A percentile compares a stretch with the other conserved stretches of the same genome.
phyloP scores from a whole-genome alignment of 148 eudicot genomes.

The Oxyria digyna region DNA sequence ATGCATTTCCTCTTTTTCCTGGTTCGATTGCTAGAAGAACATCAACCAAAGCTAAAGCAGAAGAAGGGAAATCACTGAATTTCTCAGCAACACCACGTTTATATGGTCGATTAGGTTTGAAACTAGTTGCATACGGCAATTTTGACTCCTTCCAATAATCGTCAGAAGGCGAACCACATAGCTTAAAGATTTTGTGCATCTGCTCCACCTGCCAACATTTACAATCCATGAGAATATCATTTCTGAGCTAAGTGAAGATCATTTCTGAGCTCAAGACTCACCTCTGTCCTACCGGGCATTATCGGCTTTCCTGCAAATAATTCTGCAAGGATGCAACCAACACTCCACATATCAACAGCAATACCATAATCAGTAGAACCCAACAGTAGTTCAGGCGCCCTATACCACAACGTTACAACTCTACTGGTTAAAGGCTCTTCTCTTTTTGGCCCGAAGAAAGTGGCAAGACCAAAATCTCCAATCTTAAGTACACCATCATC shows the following conservation, averaged over 20 bases:
- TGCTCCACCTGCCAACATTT: constrained; percentile 62
- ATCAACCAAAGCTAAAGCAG: constrained; percentile 57
- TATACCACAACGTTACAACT: constrained; percentile 82
- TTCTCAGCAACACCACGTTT: constrained; percentile 51
- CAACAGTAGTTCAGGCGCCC: constrained; percentile 80
- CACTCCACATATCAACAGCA: constrained; percentile 82
- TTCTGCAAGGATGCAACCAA: constrained; percentile 80
- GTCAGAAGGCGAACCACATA: constrained; percentile 95
- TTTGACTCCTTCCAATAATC: constrained; percentile 73
- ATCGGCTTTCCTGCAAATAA: constrained; percentile 79
- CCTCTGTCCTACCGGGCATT: constrained; percentile 95
- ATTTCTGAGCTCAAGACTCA: constrained; percentile 18
- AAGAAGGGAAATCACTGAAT: constrained; percentile 60
- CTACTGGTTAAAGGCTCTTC: constrained; percentile 71
- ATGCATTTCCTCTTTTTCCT: constrained; percentile 48
- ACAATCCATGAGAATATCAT: neutral
- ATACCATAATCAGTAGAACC: constrained; percentile 77
- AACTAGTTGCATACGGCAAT: constrained; percentile 69
- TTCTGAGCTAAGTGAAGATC: no score
- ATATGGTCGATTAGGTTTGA: constrained; percentile 64
- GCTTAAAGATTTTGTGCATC: constrained; percentile 94
- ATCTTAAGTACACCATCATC: constrained; percentile 71
- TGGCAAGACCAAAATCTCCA: constrained; percentile 85
- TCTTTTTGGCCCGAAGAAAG: constrained; percentile 42
- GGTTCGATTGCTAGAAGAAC: constrained; percentile 72